A percentile compares a stretch with the other conserved stretches of the same genome.
phyloP scores from a whole-genome alignment of 371 early-diverging fungal species.

The Circinella umbellata region DNA sequence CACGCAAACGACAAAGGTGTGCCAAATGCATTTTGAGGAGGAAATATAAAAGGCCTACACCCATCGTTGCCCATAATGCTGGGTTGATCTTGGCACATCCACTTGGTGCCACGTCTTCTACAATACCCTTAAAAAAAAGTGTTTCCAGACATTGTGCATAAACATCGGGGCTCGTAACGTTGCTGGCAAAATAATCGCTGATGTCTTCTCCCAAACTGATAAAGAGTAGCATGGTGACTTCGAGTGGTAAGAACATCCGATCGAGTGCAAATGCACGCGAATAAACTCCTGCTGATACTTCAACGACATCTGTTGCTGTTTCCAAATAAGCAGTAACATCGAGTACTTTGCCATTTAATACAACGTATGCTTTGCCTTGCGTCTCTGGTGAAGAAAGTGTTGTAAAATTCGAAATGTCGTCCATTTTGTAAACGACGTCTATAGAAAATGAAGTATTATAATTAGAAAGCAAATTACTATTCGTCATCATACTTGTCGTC shows the following conservation, averaged over 20 bases:
- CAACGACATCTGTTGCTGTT: slow-evolving; percentile 38
- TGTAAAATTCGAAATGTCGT: slow-evolving; percentile 26
- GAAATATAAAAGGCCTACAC: slow-evolving; percentile 40
- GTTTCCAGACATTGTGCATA: slow-evolving; percentile 37
- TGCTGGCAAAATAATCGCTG: slow-evolving; percentile 36
- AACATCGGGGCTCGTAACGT: slow-evolving; percentile 29
- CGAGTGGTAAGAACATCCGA: slow-evolving; percentile 49
- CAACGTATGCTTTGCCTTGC: slow-evolving; percentile 40
- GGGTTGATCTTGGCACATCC: slow-evolving; percentile 48
- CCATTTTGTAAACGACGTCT: slow-evolving; percentile 41
- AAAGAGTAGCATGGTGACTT: slow-evolving; percentile 41
- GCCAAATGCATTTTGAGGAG: slow-evolving; percentile 50
- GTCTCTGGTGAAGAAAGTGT: slow-evolving; percentile 28
- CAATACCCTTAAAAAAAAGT: slow-evolving; percentile 42
- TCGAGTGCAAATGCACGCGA: slow-evolving; percentile 46
- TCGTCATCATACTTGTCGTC: not conserved
- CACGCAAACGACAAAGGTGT: slow-evolving; percentile 42
- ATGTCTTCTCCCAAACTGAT: slow-evolving; percentile 51
- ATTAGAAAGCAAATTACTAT: not conserved
- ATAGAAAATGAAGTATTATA: not conserved
- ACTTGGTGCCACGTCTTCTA: slow-evolving; percentile 22
- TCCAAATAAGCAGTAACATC: slow-evolving; percentile 49
- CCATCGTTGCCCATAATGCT: slow-evolving; percentile 55
- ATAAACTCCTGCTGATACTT: slow-evolving; percentile 34
- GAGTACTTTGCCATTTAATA: slow-evolving; percentile 42